These are phyloP conservation scores for Xylariaceae sp. DNA, from an alignment of 2,329 filamentous ascomycete species.

Conservation along the genomic window DNA sequence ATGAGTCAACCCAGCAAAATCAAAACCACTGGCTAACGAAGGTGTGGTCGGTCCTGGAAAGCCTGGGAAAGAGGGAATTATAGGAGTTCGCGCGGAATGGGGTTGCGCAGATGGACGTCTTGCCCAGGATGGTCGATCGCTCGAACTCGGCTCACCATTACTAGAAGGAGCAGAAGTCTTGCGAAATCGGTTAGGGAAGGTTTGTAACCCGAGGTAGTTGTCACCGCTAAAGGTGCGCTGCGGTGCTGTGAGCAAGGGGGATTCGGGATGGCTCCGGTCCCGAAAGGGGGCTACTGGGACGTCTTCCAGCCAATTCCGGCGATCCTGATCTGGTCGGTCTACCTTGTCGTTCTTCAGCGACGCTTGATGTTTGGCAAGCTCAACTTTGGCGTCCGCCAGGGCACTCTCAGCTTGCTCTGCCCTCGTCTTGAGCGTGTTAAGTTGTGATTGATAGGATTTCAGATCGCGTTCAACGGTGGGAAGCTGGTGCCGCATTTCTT, in stretches of 20 bases:
- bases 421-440: conserved; percentile 58
- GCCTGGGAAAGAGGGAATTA: conserved; percentile 36
- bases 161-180: conserved; percentile 48
- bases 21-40: conserved; percentile 46
- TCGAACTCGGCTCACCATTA: conserved; percentile 38
- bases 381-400: conserved; percentile 48
- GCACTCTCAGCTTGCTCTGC: conserved; percentile 61
- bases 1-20: conserved; percentile 37
- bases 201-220: conserved; percentile 41
- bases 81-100: conserved; percentile 38
- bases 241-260: conserved; percentile 46
- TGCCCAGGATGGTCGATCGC: conserved; percentile 36
- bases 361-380: conserved; percentile 46
- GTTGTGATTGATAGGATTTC: conserved; percentile 50
- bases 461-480: conserved; percentile 61
- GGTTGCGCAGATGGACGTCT: conserved; percentile 50
- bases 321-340: conserved; percentile 37
- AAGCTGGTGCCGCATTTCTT: conserved; percentile 60
- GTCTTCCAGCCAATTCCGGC: conserved; percentile 50
- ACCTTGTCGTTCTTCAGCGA: conserved; percentile 36
- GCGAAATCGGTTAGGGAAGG: conserved; percentile 37
- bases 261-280: conserved; percentile 48
- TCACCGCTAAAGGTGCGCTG: conserved; percentile 51
- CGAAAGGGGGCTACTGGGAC: conserved; percentile 38
- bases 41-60: conserved; percentile 34